Conservation (phyloP, 306 rosid genomes). For the Trifolium repens region DNA sequence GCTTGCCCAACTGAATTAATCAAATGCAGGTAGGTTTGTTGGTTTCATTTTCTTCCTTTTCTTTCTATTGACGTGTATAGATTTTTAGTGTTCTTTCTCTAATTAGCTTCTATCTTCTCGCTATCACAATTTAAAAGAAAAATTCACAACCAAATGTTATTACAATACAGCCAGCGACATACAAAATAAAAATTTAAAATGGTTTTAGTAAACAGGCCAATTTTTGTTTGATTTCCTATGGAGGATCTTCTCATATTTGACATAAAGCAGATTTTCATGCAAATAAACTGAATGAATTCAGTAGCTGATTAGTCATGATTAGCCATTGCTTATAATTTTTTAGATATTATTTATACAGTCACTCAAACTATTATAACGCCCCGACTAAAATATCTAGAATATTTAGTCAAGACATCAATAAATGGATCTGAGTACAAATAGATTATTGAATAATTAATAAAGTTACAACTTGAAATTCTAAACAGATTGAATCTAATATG, state of each 20-base stretch:
- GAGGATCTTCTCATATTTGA: neutral
- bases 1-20: slow-evolving; percentile 97
- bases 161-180: neutral
- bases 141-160: too few relatives aligned
- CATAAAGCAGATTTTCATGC: slow-evolving; percentile 2
- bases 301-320: neutral
- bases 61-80: neutral
- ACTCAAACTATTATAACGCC: too few relatives aligned
- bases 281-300: slow-evolving; percentile 17
- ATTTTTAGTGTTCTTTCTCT: neutral
- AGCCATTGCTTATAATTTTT: neutral
- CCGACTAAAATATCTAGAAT: too few relatives aligned
- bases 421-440: too few relatives aligned
- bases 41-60: slow-evolving; percentile 11
- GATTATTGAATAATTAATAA: too few relatives aligned
- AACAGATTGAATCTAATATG: too few relatives aligned
- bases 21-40: slow-evolving; percentile 93
- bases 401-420: too few relatives aligned
- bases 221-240: neutral
- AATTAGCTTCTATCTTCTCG: too few relatives aligned
- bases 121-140: too few relatives aligned
- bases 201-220: too few relatives aligned
- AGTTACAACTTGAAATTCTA: too few relatives aligned
- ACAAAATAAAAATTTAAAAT: too few relatives aligned
- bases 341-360: neutral